phyloP scores from a whole-genome alignment of 139 green algal species.

The Pseudopediastrum boryanum region DNA sequence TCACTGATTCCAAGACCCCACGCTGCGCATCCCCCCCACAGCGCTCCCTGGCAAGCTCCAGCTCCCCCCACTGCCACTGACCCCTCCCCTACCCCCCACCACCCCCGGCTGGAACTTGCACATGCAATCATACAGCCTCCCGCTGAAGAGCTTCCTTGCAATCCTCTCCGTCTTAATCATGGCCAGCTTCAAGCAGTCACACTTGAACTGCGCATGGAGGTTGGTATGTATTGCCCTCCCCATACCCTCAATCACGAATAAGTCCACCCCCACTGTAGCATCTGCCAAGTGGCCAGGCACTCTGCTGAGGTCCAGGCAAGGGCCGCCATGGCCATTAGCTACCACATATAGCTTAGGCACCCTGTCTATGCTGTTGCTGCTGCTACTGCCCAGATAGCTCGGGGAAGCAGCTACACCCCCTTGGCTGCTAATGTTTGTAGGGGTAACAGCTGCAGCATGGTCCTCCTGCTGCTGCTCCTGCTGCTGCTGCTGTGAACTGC shows the following conservation, averaged over 20 bases:
- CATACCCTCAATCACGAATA: constrained; percentile 98
- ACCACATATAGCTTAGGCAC: constrained; percentile 79
- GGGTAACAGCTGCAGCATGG: not conserved
- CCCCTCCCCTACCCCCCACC: not conserved
- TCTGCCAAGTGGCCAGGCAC: constrained; percentile 73
- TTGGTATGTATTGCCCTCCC: constrained; percentile 92
- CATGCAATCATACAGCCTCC: constrained; percentile 94
- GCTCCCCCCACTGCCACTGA: not conserved
- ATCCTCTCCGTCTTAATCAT: constrained; percentile 97
- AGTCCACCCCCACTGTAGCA: constrained; percentile 80
- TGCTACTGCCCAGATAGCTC: constrained; percentile 17
- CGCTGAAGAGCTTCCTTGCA: constrained; percentile 81
- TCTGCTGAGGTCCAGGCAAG: constrained; percentile 94
- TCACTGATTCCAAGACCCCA: no score
- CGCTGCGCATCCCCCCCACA: no score
- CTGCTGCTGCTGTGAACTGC: not conserved
- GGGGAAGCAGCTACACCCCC: not conserved
- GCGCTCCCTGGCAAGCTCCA: no score
- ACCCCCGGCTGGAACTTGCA: constrained; percentile 57
- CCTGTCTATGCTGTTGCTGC: not conserved
- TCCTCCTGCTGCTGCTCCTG: not conserved
- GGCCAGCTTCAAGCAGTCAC: constrained; percentile 93
- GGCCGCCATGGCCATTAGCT: constrained; percentile 84
- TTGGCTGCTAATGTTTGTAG: constrained; percentile 7
- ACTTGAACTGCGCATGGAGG: constrained; percentile 72